Evolutionary conservation across 2,329 filamentous ascomycete genomes (phyloP).

Genomic region (Camillea tinctor): DNA sequence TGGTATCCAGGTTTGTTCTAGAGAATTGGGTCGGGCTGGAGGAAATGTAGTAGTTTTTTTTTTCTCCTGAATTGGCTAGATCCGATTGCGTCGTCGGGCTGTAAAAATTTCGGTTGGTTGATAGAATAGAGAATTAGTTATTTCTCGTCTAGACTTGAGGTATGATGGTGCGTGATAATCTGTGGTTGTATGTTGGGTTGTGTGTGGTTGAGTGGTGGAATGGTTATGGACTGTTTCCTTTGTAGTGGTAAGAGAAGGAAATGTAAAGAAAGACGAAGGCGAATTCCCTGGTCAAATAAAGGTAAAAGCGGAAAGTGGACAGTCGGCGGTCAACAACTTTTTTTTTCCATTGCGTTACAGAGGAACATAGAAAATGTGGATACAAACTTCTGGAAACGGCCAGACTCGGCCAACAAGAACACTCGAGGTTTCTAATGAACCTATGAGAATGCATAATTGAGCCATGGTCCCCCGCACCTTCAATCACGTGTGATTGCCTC

Average conservation of each 20-base stretch:
- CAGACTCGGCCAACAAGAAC: not conserved
- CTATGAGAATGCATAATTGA: not conserved
- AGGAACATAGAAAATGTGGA: not conserved
- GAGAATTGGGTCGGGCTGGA: constrained; percentile 3
- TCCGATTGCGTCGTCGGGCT: not conserved
- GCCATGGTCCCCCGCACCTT: not conserved
- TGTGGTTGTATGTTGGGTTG: not conserved
- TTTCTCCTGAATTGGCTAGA: not conserved
- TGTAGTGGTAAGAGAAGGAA: not conserved
- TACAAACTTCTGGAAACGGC: constrained; percentile 11
- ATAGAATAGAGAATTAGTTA: not conserved
- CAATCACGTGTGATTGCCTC: not conserved
- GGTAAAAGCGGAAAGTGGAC: constrained; percentile 1
- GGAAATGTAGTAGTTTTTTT: not conserved
- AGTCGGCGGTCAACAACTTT: constrained; percentile 15
- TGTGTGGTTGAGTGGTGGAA: not conserved
- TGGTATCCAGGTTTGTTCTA: constrained; percentile 29
- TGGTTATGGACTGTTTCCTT: not conserved
- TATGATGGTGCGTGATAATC: not conserved
- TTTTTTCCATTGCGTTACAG: not conserved
- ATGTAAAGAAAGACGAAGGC: not conserved
- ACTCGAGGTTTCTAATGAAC: not conserved
- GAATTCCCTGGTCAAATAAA: constrained; percentile 11
- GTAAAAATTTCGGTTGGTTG: too few relatives aligned
- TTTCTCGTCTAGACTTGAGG: not conserved